Conservation (phyloP, 2,329 filamentous ascomycete species). For the Fusarium chlamydosporum region DNA sequence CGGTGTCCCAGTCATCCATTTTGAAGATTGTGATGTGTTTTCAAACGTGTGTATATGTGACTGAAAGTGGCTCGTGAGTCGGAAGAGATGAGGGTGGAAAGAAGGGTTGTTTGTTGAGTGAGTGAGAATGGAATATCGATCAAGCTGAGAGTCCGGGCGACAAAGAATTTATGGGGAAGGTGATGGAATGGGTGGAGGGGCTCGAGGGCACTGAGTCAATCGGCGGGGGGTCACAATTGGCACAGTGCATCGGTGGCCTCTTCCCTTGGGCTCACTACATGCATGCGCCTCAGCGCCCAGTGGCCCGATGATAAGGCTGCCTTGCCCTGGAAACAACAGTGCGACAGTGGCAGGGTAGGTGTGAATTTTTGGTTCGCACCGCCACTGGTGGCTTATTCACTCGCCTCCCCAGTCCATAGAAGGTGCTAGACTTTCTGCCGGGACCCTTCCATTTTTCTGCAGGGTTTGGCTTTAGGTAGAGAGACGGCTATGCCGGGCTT, state of each 20-base stretch:
- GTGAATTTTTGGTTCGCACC: slow-evolving; percentile 37
- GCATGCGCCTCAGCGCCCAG: slow-evolving; percentile 29
- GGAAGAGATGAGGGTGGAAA: background rate
- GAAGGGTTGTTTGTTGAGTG: slow-evolving; percentile 37
- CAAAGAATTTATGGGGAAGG: slow-evolving; percentile 52
- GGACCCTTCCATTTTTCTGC: slow-evolving; percentile 15
- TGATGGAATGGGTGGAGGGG: slow-evolving; percentile 53
- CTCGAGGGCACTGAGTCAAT: slow-evolving; percentile 56
- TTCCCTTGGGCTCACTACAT: slow-evolving; percentile 1
- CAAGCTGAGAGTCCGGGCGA: slow-evolving; percentile 38
- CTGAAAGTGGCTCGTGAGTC: background rate
- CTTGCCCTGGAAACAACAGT: slow-evolving; percentile 20
- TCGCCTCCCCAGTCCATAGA: slow-evolving; percentile 44
- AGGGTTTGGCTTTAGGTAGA: slow-evolving; percentile 5
- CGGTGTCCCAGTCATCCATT: slow-evolving; percentile 84
- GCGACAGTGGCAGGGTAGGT: slow-evolving; percentile 2
- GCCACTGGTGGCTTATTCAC: slow-evolving; percentile 44
- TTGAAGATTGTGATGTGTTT: slow-evolving; percentile 58
- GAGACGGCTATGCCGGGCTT: slow-evolving; percentile 22
- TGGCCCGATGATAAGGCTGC: slow-evolving; percentile 29
- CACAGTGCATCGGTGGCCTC: slow-evolving; percentile 46
- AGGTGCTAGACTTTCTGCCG: slow-evolving; percentile 51
- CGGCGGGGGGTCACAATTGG: slow-evolving; percentile 51
- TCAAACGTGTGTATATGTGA: slow-evolving; percentile 25
- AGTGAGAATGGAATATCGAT: slow-evolving; percentile 37